phyloP scores from a whole-genome alignment of 2,329 filamentous ascomycete genomes.

The Colletotrichum paranaense region DNA sequence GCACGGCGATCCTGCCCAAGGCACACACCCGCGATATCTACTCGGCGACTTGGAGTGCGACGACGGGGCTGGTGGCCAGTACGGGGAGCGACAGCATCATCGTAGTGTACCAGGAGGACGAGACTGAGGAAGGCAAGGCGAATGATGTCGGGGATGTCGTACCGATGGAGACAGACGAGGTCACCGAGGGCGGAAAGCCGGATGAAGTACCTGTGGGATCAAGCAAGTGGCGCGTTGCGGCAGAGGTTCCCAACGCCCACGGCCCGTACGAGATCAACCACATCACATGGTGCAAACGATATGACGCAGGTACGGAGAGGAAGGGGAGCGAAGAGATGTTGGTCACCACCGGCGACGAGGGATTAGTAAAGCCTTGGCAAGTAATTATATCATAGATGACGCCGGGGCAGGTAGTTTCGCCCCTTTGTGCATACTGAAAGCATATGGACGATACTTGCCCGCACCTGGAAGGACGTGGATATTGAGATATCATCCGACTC shows the following conservation, averaged over 20 bases:
- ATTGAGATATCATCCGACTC: neutral
- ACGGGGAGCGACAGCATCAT: conserved; percentile 88
- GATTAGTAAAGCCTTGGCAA: conserved; percentile 86
- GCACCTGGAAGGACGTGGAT: neutral
- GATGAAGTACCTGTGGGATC: neutral
- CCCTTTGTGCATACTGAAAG: neutral
- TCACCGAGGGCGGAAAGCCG: conserved; percentile 34
- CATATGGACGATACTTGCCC: neutral
- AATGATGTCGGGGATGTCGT: neutral
- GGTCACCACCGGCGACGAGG: conserved; percentile 92
- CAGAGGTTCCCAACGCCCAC: conserved; percentile 79
- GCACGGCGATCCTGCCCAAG: conserved; percentile 79
- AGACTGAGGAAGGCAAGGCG: conserved; percentile 2
- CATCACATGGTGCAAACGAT: conserved; percentile 85
- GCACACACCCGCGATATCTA: conserved; percentile 87
- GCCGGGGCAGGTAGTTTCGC: neutral
- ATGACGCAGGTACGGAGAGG: conserved; percentile 70
- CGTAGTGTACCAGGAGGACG: conserved; percentile 78
- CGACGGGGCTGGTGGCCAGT: conserved; percentile 83
- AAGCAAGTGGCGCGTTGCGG: conserved; percentile 76
- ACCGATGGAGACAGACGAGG: neutral
- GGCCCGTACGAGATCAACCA: conserved; percentile 97
- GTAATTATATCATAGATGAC: conserved; percentile 47
- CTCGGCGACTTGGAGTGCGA: conserved; percentile 83
- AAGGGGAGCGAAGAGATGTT: conserved; percentile 81